Conservation (phyloP, 306 rosid species). For the Corylus americana region DNA sequence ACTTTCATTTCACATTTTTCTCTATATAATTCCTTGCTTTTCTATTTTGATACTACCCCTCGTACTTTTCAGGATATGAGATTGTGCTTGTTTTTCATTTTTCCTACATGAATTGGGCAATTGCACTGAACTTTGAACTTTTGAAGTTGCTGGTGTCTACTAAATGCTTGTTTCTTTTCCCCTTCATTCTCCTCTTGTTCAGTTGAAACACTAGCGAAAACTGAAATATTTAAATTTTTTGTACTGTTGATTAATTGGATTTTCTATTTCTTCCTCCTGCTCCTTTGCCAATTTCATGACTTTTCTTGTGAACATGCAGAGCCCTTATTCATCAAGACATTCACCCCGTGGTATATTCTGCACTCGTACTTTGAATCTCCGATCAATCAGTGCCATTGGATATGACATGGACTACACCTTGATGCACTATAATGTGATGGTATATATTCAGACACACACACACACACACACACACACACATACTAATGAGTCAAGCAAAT, state of each 20-base stretch:
- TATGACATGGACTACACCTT: constrained; percentile 98
- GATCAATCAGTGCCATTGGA: constrained; percentile 96
- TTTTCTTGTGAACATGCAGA: constrained; percentile 48
- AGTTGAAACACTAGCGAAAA: background rate
- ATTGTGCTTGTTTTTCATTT: background rate
- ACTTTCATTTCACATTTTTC: background rate
- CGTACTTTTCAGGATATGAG: constrained; percentile 2
- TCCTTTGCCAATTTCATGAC: background rate
- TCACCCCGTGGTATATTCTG: constrained; percentile 92
- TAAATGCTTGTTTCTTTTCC: background rate
- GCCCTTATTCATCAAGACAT: constrained; percentile 71
- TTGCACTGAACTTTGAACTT: background rate
- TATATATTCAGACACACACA: constrained; percentile 7
- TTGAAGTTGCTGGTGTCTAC: background rate
- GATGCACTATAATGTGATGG: constrained; percentile 94
- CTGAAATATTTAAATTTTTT: background rate
- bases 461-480: too few relatives aligned
- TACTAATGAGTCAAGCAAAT: background rate
- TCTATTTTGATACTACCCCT: background rate
- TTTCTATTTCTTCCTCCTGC: background rate
- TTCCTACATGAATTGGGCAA: constrained; percentile 9
- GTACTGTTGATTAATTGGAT: background rate
- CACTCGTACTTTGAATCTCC: constrained; percentile 89
- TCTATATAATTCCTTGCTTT: background rate
- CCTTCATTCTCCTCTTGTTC: background rate